phyloP scores from a whole-genome alignment of 257 asterid species.

The Ocimum tenuiflorum region DNA sequence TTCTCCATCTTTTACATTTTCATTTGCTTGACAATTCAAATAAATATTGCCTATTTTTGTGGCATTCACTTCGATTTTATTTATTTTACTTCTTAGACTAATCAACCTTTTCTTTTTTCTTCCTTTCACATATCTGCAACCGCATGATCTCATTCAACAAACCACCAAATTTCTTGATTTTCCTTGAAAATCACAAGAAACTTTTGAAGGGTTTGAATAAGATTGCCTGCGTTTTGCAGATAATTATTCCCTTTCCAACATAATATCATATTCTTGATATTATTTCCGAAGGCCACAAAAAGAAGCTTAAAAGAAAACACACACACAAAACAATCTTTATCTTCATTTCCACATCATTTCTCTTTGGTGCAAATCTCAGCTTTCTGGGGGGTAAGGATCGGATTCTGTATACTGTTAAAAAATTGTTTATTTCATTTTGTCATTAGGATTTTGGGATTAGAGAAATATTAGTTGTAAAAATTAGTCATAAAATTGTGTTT shows the following conservation, averaged over 20 bases:
- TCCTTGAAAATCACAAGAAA: constrained; percentile 30
- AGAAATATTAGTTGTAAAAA: constrained; percentile 1
- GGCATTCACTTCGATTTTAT: constrained; percentile 18
- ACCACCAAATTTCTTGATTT: constrained; percentile 36
- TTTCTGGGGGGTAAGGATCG: constrained; percentile 7
- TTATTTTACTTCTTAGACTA: constrained; percentile 9
- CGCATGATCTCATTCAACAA: constrained; percentile 31
- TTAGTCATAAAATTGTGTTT: background rate
- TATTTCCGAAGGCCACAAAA: background rate
- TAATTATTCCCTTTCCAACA: constrained; percentile 23
- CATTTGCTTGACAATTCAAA: background rate
- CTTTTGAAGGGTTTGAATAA: constrained; percentile 43
- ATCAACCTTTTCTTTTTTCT: constrained; percentile 17
- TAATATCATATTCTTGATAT: constrained; percentile 16
- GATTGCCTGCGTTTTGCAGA: constrained; percentile 38
- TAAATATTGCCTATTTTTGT: constrained; percentile 11
- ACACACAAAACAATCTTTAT: constrained; percentile 11
- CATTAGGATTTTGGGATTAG: background rate
- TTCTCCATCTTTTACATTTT: constrained; percentile 1
- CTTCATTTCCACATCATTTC: background rate
- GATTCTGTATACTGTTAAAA: background rate
- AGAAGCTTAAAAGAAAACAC: background rate
- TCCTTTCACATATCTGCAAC: constrained; percentile 30
- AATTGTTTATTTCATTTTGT: too few species aligned
- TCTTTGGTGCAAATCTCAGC: constrained; percentile 13